Conservation (phyloP, 2,329 filamentous ascomycete genomes). For the Zalaria obscura region DNA sequence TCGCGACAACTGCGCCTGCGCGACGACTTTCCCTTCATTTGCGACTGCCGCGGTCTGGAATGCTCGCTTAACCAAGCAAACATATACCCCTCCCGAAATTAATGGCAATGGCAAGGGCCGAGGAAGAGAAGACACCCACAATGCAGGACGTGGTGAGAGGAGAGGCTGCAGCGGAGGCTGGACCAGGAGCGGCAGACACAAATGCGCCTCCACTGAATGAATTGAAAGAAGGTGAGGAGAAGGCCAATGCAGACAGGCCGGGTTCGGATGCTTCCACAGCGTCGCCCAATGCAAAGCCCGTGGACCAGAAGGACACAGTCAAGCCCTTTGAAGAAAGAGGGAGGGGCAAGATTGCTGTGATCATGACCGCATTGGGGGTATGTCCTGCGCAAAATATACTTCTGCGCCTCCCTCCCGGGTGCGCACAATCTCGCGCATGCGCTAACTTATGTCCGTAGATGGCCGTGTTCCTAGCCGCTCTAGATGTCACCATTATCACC, state of each 20-base stretch:
- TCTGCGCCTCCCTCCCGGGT: neutral
- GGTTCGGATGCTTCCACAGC: neutral
- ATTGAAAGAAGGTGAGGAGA: slow-evolving; percentile 7
- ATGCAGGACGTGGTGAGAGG: slow-evolving; percentile 3
- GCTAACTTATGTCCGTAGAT: slow-evolving; percentile 15
- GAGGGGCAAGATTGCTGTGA: slow-evolving; percentile 28
- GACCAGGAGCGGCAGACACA: slow-evolving; percentile 8
- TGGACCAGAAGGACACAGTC: slow-evolving; percentile 7
- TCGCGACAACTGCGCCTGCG: no score
- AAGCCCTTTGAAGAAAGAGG: slow-evolving; percentile 12
- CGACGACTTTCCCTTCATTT: no score
- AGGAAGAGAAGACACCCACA: neutral
- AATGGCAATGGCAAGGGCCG: neutral
- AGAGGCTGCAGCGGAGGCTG: slow-evolving; percentile 9
- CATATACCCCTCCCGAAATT: neutral
- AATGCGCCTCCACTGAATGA: slow-evolving; percentile 8
- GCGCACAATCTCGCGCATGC: slow-evolving; percentile 11
- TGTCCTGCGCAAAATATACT: slow-evolving; percentile 4
- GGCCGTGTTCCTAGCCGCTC: slow-evolving; percentile 44
- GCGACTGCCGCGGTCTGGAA: no score
- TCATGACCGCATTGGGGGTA: slow-evolving; percentile 31
- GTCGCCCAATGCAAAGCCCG: slow-evolving; percentile 7
- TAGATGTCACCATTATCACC: slow-evolving; percentile 50
- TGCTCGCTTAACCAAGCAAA: neutral
- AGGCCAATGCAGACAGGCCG: slow-evolving; percentile 4